Evolutionary conservation across 495 filamentous ascomycete genomes (phyloP), one percentile per base, ranked within the genome.

Genomic region (Neurospora intermedia): DNA sequence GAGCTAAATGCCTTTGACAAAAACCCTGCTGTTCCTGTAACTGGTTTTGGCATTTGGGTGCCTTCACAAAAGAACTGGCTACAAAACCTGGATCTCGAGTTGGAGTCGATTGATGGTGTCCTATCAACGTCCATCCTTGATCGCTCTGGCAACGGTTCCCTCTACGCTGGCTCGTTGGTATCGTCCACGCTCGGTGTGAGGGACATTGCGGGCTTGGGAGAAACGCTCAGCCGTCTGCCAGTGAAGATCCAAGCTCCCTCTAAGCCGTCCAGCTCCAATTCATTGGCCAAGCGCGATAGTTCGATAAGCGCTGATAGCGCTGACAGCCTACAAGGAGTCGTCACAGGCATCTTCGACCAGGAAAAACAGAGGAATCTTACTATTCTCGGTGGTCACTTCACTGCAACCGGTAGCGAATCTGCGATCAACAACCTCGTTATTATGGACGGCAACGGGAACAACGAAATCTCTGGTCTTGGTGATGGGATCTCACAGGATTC

Each of bases 31-130:
- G 81, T 89, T 13, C 76, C 86, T 15, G 91, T 89, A 3, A 78
- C 87, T 69, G 93, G 94, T 1, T 94, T 98, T 78, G 96, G 92
- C 40, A 84, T 98, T 35, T 99, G 96, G 96, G 91, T 98, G n/a
- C 93, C 94, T 27, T 96, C 94, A 6, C 87, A 86, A 69, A 87
- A 89, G 48, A 93, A 96, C 78, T 99, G 96, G 96, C 83, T 98
- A 31, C 89, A 93, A 80, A 95, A 94, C 75, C 83, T 98, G 48
- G 83, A 93, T 66, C 79, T 89, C 48, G 82, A 86, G n/a, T 85
- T 88, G 69, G 87, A 91, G 73, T 82, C 87, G 18, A 87, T 96
- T 74, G 81, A 84, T 71, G 96, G 96, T 20, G 79, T 90, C 48
- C 84, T 99, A 43, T 91, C 89, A 4, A 86, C 93, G 13, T 86